These are phyloP conservation scores for Gnaphalium uliginosum DNA, from an alignment of 129 eudicot species.

Conservation along the genomic window DNA sequence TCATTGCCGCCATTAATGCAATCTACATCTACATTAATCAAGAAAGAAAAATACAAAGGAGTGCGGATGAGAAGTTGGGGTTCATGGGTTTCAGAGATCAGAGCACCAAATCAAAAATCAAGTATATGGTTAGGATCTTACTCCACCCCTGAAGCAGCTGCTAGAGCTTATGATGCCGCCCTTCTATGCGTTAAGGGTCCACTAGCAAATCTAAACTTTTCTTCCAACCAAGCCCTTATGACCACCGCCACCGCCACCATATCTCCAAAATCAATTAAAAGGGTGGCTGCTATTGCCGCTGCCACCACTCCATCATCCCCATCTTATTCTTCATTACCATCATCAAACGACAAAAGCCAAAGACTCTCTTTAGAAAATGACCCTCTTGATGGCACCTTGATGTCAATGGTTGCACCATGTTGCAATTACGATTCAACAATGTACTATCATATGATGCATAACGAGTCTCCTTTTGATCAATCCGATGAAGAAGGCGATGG, in stretches of 20 bases:
- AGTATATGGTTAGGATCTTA: slow-evolving; percentile 94
- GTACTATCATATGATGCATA: slow-evolving; percentile 49
- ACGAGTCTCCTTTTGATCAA: slow-evolving; percentile 32
- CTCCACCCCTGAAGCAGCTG: slow-evolving; percentile 89
- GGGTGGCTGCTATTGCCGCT: slow-evolving; percentile 65
- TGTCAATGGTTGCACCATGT: slow-evolving; percentile 52
- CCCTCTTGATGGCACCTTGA: slow-evolving; percentile 31
- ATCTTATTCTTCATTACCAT: slow-evolving; percentile 31
- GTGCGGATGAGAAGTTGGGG: slow-evolving; percentile 99
- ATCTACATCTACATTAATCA: too few relatives aligned
- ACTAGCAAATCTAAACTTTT: slow-evolving; percentile 77
- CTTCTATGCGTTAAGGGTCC: slow-evolving; percentile 79
- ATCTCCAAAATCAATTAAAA: slow-evolving; percentile 87
- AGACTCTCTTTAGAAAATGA: neutral
- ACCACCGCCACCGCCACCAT: slow-evolving; percentile 22
- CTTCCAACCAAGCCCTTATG: slow-evolving; percentile 35
- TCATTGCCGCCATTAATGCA: neutral
- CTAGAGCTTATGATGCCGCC: slow-evolving; percentile 95
- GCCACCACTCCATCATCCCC: slow-evolving; percentile 19
- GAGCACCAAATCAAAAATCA: slow-evolving; percentile 93
- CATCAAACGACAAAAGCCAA: slow-evolving; percentile 25
- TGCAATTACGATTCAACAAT: slow-evolving; percentile 64
- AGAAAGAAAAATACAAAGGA: slow-evolving; percentile 76
- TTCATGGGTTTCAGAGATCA: slow-evolving; percentile 82
- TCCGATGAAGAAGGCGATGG: slow-evolving; percentile 47